phyloP scores from a whole-genome alignment of 2,329 filamentous ascomycete genomes.

The Diaporthe destruens region DNA sequence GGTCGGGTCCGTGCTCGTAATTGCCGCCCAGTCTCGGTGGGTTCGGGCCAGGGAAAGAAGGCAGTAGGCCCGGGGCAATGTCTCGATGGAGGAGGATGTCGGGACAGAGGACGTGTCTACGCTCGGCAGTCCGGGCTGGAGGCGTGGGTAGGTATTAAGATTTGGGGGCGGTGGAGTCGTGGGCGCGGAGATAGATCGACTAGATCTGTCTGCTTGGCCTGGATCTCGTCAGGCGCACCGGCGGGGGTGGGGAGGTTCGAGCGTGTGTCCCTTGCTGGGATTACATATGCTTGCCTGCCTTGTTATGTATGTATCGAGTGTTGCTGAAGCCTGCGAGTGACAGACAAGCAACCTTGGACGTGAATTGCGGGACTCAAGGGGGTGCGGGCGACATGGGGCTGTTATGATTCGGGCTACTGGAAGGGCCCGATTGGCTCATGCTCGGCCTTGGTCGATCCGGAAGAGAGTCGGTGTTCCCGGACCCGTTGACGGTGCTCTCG shows the following conservation, averaged over 20 bases:
- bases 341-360: slow-evolving; percentile 19
- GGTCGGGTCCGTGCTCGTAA: slow-evolving; percentile 21
- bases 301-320: slow-evolving; percentile 8
- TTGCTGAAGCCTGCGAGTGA: slow-evolving; percentile 15
- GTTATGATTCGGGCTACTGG: slow-evolving; percentile 26
- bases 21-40: neutral
- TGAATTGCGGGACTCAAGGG: slow-evolving; percentile 22
- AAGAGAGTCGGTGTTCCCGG: slow-evolving; percentile 26
- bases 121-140: slow-evolving; percentile 12
- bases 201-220: neutral
- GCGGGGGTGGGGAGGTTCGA: slow-evolving; percentile 12
- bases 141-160: slow-evolving; percentile 13
- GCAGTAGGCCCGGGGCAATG: slow-evolving; percentile 4
- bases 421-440: slow-evolving; percentile 24
- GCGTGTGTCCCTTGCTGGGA: slow-evolving; percentile 11
- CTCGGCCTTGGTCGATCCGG: slow-evolving; percentile 28
- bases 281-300: slow-evolving; percentile 18
- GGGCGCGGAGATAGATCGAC: slow-evolving; percentile 3
- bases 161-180: slow-evolving; percentile 15
- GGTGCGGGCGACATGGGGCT: neutral
- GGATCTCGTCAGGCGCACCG: slow-evolving; percentile 19
- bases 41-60: neutral
- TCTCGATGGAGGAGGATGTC: neutral
- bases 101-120: neutral
- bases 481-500: slow-evolving; percentile 16